phyloP scores from a whole-genome alignment of 225 moss, liverwort and hornwort genomes.

The Sphagnum tenellum region DNA sequence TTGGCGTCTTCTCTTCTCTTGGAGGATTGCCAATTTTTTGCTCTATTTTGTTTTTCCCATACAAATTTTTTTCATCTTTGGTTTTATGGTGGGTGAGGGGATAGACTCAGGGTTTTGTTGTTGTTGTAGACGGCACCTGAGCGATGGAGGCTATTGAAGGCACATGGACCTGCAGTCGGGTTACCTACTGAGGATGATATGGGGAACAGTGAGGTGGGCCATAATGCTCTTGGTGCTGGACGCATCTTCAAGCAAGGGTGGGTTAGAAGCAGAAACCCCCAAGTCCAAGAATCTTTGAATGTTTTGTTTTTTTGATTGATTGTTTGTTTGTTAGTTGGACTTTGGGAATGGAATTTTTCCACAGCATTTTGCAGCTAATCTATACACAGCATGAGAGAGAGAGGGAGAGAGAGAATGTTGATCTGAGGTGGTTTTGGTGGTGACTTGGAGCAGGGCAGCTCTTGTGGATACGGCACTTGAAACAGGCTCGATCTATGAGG shows the following conservation, averaged over 20 bases:
- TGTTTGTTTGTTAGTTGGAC: constrained; percentile 1
- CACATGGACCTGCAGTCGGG: constrained; percentile 44
- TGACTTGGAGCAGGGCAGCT: constrained; percentile 61
- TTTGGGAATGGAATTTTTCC: constrained; percentile 25
- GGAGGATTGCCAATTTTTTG: no score
- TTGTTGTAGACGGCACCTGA: constrained; percentile 11
- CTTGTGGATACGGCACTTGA: constrained; percentile 69
- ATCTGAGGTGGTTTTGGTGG: constrained; percentile 10
- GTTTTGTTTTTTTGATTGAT: no score
- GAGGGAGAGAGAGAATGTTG: constrained; percentile 29
- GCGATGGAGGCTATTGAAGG: constrained; percentile 43
- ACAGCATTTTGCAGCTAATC: no score
- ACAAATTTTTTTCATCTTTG: no score
- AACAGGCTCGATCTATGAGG: constrained; percentile 62
- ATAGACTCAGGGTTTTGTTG: no score
- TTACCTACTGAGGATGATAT: constrained; percentile 58
- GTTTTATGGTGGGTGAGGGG: no score
- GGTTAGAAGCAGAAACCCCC: background rate
- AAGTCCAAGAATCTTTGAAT: no score
- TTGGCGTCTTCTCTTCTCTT: no score
- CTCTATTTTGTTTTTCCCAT: no score
- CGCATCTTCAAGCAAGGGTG: constrained; percentile 60
- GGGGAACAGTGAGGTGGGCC: constrained; percentile 64
- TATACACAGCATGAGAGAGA: no score
- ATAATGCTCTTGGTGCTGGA: constrained; percentile 57